phyloP scores from a whole-genome alignment of 176 grass and related monocot species.

The Zoysia pacifica region DNA sequence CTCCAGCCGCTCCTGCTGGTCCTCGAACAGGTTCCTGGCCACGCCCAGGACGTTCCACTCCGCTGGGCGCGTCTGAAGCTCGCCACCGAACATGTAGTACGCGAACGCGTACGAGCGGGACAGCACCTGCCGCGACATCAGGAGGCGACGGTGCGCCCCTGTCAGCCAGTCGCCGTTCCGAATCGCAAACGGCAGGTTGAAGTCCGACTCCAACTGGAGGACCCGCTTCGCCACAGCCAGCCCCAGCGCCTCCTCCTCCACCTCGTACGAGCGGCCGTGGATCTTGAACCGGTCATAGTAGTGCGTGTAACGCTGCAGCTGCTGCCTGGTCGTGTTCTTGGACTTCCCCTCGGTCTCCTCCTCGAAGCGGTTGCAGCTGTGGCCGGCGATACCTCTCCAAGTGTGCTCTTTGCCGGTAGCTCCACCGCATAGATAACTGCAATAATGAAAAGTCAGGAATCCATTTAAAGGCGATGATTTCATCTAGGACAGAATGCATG shows the following conservation, averaged over 20 bases:
- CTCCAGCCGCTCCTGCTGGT: slow-evolving; percentile 66
- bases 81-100: slow-evolving; percentile 62
- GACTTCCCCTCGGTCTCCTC: slow-evolving; percentile 14
- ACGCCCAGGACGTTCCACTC: slow-evolving; percentile 6
- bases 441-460: neutral
- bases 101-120: slow-evolving; percentile 55
- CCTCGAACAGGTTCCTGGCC: slow-evolving; percentile 60
- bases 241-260: slow-evolving; percentile 36
- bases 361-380: slow-evolving; percentile 62
- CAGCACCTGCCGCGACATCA: slow-evolving; percentile 49
- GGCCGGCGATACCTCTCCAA: slow-evolving; percentile 36
- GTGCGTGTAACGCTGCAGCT: slow-evolving; percentile 49
- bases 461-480: neutral
- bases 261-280: slow-evolving; percentile 44
- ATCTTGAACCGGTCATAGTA: slow-evolving; percentile 57
- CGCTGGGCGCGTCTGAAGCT: neutral
- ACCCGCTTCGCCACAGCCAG: slow-evolving; percentile 8
- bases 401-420: slow-evolving; percentile 12
- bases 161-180: slow-evolving; percentile 47
- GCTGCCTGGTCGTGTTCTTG: slow-evolving; percentile 11
- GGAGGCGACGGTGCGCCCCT: slow-evolving; percentile 38
- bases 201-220: slow-evolving; percentile 16
- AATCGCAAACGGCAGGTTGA: neutral
- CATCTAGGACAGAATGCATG: neutral
- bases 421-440: slow-evolving; percentile 52